Conservation (phyloP, 176 grass and related monocot species). For the Phyllostachys edulis region DNA sequence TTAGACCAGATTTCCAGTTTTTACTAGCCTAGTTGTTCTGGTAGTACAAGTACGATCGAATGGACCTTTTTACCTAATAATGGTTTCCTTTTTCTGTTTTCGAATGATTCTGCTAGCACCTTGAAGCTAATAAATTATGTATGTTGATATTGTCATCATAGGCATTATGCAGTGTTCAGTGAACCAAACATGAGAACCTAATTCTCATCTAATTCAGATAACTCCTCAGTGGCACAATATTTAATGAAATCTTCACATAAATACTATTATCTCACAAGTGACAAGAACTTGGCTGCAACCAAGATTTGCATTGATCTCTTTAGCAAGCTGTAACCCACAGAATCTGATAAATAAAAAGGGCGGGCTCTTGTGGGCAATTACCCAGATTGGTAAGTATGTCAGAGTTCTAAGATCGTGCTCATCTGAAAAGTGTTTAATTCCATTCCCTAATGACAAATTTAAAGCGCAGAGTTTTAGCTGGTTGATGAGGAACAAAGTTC, state of each 20-base stretch:
- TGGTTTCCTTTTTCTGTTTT: constrained; percentile 7
- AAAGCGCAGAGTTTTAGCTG: not conserved
- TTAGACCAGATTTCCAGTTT: constrained; percentile 1
- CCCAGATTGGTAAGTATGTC: not conserved
- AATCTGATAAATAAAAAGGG: not conserved
- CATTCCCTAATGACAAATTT: not conserved
- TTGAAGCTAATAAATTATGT: constrained; percentile 38
- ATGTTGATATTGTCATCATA: constrained; percentile 15
- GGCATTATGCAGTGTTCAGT: constrained; percentile 4
- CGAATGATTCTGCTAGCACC: constrained; percentile 29
- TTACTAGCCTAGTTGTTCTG: constrained; percentile 11
- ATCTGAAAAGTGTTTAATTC: not conserved
- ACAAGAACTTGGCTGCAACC: not conserved
- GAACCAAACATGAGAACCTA: constrained; percentile 34
- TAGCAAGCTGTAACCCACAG: constrained; percentile 20
- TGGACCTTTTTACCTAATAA: constrained; percentile 45
- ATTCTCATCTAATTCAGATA: constrained; percentile 42
- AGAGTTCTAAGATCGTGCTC: not conserved
- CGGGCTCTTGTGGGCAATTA: not conserved
- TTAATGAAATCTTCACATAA: not conserved
- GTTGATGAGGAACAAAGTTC: not conserved
- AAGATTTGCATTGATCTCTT: constrained; percentile 31
- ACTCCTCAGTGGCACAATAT: not conserved
- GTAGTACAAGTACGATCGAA: constrained; percentile 29
- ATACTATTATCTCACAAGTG: constrained; percentile 14